Conservation (phyloP, 176 grass and related monocot genomes). For the Zea luxurians region DNA sequence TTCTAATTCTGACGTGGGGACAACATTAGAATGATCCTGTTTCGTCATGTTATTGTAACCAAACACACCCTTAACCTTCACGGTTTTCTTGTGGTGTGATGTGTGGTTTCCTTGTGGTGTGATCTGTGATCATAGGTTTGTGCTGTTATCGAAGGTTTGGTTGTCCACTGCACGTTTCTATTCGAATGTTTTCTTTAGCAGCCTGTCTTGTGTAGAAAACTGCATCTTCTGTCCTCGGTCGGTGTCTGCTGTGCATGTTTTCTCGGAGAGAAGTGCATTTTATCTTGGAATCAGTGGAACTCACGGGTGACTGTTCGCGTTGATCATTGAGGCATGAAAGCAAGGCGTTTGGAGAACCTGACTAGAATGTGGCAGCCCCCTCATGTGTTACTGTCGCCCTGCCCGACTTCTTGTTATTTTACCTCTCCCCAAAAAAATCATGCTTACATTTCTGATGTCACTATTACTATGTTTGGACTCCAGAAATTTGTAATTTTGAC, state of each 20-base stretch:
- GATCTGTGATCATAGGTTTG: not conserved
- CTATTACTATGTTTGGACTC: no score
- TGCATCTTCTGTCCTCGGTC: not conserved
- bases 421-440: no score
- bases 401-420: no score
- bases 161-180: not conserved
- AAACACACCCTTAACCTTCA: not conserved
- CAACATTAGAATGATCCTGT: no score
- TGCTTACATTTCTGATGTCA: no score
- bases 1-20: no score
- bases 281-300: slow-evolving; percentile 27
- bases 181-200: no score
- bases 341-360: not conserved
- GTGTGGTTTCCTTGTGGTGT: not conserved
- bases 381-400: not conserved
- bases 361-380: not conserved
- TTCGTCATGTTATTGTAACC: no score
- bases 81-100: not conserved
- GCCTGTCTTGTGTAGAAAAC: not conserved
- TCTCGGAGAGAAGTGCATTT: not conserved
- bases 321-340: not conserved
- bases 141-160: not conserved
- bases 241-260: not conserved
- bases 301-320: slow-evolving; percentile 26
- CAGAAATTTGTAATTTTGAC: no score